Evolutionary conservation across 1,284 basidiomycete species (phyloP).

Genomic region (Ceratobasidium sp.): DNA sequence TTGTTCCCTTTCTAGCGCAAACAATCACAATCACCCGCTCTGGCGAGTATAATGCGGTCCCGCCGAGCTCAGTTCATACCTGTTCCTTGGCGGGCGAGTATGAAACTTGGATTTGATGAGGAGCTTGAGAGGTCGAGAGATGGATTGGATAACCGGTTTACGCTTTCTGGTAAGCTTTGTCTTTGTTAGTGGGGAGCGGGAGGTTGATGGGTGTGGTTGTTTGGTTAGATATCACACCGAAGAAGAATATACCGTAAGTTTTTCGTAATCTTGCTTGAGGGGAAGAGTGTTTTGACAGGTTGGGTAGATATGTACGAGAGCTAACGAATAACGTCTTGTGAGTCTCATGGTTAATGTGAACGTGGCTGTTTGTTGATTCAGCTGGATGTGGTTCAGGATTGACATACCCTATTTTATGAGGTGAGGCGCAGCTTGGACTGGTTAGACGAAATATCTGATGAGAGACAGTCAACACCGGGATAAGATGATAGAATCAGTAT

Average conservation of each 20-base stretch:
- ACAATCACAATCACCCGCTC: conserved; percentile 61
- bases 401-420: conserved; percentile 64
- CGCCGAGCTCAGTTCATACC: conserved; percentile 66
- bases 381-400: conserved; percentile 54
- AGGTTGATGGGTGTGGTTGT: not conserved
- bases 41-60: conserved; percentile 62
- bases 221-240: conserved; percentile 62
- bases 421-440: conserved; percentile 30
- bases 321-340: conserved; percentile 63
- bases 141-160: conserved; percentile 63
- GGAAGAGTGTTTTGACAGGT: not conserved
- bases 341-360: conserved; percentile 62
- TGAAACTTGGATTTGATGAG: conserved; percentile 61
- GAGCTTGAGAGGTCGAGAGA: conserved; percentile 61
- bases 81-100: conserved; percentile 67
- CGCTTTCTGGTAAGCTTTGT: conserved; percentile 58
- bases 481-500: conserved; percentile 66
- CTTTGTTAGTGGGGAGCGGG: conserved; percentile 29
- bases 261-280: not conserved
- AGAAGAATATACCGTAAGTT: conserved; percentile 61
- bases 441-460: not conserved
- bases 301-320: conserved; percentile 60
- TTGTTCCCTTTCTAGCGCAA: conserved; percentile 55
- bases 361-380: not conserved
- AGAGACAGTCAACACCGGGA: conserved; percentile 61